Percentiles rank a stretch among this genome's conserved stretches.
phyloP scores from a whole-genome alignment of 257 asterid species.

The Scutellaria minor region DNA sequence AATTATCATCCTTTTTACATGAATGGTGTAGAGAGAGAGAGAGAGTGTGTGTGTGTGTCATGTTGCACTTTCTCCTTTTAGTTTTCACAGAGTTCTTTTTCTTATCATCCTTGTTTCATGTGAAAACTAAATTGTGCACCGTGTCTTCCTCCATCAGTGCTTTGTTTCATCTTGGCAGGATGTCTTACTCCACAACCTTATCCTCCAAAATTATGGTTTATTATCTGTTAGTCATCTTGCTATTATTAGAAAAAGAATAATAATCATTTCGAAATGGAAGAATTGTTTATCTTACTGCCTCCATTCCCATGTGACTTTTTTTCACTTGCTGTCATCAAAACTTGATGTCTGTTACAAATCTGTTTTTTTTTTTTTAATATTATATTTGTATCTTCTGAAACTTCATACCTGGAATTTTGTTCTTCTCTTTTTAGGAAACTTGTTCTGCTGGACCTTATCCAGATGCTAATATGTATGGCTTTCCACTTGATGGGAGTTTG shows the following conservation, averaged over 20 bases:
- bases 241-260: neutral
- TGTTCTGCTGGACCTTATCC: conserved; percentile 47
- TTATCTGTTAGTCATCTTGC: conserved; percentile 3
- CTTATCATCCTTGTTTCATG: too few relatives aligned
- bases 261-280: neutral
- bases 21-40: neutral
- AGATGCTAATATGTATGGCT: conserved; percentile 45
- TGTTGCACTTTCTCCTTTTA: neutral
- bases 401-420: conserved; percentile 21
- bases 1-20: too few relatives aligned
- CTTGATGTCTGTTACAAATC: conserved; percentile 3
- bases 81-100: too few relatives aligned
- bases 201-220: neutral
- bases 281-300: neutral
- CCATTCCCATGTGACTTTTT: neutral
- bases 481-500: conserved; percentile 47
- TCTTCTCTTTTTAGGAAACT: conserved; percentile 58
- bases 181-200: neutral
- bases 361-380: neutral
- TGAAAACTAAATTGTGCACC: too few relatives aligned
- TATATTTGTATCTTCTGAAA: conserved; percentile 22
- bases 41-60: neutral
- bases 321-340: neutral
- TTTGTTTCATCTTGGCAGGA: neutral
- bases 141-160: too few relatives aligned